Evolutionary conservation across 306 rosid genomes (phyloP), one percentile per base, ranked within the genome.

Genomic region (Cucurbita moschata): DNA sequence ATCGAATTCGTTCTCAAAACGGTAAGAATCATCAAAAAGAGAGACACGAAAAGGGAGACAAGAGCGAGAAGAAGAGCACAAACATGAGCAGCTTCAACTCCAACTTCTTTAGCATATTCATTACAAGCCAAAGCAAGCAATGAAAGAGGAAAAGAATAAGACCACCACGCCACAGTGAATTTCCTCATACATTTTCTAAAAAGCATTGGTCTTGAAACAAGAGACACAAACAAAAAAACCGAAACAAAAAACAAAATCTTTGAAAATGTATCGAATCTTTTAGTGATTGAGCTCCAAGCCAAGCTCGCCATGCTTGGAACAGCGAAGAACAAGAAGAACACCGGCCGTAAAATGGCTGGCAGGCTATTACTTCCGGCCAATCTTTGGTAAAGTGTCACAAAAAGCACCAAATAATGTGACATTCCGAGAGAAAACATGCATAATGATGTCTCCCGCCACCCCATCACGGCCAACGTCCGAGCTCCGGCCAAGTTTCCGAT

Each of bases 91-190:
- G 46, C 19, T 8, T 9, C 70, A 21, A 61, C 63, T 10, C 13
- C 74, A 40, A 82, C 77, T 52, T 79, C 73, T 19, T 76, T 56
- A 1, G 80, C 75, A 10, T 82, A 72, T 57, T 82, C 65, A 13
- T 46, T 65, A 2, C 82, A 73, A 65, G 82, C 80, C 71, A 82
- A 39, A 42, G 85, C 82, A 49, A 76, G 58, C 9, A 64, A 40
- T 7, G 80, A 73, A 12, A 82, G 56, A 10, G 82, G 82, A 21
- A 82, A 82, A 9, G 85, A 76, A 66, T 82, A 82, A 6, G 80
- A 80, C 85, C 85, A 78, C 82, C 82, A 82, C 5, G 85, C 78
- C 73, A 82, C 54, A 37, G 42, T 75, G 80, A 82, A 82, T 53
- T 79, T 78, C 52, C 26, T 82, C 82, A 76, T 72, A 7, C 76